Conservation (phyloP, 148 eudicot species). For the Dysphania ambrosioides region DNA sequence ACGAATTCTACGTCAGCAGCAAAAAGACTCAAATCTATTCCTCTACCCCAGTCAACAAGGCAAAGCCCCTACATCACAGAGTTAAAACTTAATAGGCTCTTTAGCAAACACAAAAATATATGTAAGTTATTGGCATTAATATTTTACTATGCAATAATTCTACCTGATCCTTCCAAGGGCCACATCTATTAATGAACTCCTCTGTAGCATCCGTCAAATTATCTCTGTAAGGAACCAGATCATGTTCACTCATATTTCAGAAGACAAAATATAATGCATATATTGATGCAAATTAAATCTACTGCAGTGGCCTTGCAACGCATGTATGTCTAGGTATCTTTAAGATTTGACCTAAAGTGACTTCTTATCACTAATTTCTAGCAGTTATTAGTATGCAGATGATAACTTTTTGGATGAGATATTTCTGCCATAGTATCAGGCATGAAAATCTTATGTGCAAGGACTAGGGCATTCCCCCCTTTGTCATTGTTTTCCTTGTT, state of each 20-base stretch:
- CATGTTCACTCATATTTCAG: background rate
- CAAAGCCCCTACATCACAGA: conserved; percentile 69
- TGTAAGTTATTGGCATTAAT: background rate
- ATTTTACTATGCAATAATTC: background rate
- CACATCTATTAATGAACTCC: conserved; percentile 46
- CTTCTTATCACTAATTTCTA: background rate
- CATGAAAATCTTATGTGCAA: background rate
- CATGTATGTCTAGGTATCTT: background rate
- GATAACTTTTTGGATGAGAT: background rate
- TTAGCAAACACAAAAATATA: background rate
- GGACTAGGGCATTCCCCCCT: background rate
- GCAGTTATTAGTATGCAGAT: background rate
- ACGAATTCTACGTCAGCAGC: conserved; percentile 52
- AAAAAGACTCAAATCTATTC: conserved; percentile 74
- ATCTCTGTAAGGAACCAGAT: conserved; percentile 47
- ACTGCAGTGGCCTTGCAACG: background rate
- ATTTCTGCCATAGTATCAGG: background rate
- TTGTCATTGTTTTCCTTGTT: too few species aligned
- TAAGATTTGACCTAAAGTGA: background rate
- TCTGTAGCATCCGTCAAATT: conserved; percentile 56
- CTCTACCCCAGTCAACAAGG: conserved; percentile 99
- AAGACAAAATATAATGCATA: background rate
- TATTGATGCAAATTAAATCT: background rate
- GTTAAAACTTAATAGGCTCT: conserved; percentile 9
- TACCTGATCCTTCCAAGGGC: conserved; percentile 95